A percentile compares a stretch with the other conserved stretches of the same genome.
phyloP scores from a whole-genome alignment of 2,329 filamentous ascomycete genomes.

The Penicillium sp. region DNA sequence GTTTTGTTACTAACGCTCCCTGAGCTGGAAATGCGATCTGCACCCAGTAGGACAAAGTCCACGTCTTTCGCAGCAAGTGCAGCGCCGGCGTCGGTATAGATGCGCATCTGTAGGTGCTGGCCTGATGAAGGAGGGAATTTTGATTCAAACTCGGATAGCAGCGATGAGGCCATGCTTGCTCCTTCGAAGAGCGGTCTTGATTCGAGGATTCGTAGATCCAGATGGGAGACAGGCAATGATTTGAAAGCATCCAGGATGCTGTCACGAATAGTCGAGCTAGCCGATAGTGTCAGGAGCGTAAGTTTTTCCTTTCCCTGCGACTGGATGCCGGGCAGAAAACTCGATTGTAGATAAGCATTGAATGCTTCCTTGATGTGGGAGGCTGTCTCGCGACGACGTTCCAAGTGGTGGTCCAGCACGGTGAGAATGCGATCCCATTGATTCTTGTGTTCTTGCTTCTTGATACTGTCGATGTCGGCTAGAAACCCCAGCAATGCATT shows the following conservation, averaged over 20 bases:
- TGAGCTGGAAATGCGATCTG: slow-evolving; percentile 60
- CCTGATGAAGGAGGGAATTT: slow-evolving; percentile 22
- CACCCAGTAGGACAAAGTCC: slow-evolving; percentile 64
- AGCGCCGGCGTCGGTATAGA: slow-evolving; percentile 64
- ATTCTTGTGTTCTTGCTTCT: slow-evolving; percentile 18
- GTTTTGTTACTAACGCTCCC: slow-evolving; percentile 69
- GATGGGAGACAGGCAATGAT: slow-evolving; percentile 32
- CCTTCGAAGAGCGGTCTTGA: slow-evolving; percentile 69
- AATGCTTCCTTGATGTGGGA: slow-evolving; percentile 30
- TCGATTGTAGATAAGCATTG: slow-evolving; percentile 26
- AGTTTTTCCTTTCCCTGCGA: slow-evolving; percentile 32
- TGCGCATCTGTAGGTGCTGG: slow-evolving; percentile 44
- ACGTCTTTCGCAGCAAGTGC: slow-evolving; percentile 56
- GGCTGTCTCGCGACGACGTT: slow-evolving; percentile 25
- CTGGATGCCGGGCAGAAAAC: slow-evolving; percentile 11
- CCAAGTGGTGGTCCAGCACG: slow-evolving; percentile 31
- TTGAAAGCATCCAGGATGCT: slow-evolving; percentile 50
- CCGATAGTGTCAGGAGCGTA: slow-evolving; percentile 62
- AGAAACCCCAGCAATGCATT: slow-evolving; percentile 32
- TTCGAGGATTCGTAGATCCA: slow-evolving; percentile 65
- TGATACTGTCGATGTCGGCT: slow-evolving; percentile 29
- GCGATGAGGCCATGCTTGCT: slow-evolving; percentile 55
- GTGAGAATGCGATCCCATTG: slow-evolving; percentile 27
- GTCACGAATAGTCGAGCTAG: slow-evolving; percentile 62
- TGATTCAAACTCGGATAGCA: slow-evolving; percentile 25